These are phyloP conservation scores for Candida frijolesensis DNA, from an alignment of 1,139 yeast species.

Conservation along the genomic window DNA sequence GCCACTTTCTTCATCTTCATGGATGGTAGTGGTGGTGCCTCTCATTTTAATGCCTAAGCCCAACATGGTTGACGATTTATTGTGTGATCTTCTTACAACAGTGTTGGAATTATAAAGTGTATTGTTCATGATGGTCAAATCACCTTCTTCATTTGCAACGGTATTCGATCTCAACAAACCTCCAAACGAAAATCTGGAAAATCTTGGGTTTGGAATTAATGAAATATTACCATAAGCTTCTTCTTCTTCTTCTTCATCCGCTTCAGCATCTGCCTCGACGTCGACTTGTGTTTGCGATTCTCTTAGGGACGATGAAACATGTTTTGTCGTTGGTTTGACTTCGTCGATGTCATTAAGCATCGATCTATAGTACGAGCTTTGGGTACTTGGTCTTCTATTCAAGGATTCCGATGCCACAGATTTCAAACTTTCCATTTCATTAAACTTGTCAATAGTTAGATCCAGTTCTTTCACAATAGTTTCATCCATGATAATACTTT, in stretches of 20 bases:
- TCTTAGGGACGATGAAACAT: neutral
- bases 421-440: constrained; percentile 11
- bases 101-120: constrained; percentile 31
- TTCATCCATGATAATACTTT: constrained; percentile 3
- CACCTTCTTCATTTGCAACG: constrained; percentile 29
- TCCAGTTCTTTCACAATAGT: neutral
- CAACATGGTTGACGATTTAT: constrained; percentile 19
- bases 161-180: constrained; percentile 31
- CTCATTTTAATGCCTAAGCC: constrained; percentile 35
- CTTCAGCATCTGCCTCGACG: neutral
- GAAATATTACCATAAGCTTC: constrained; percentile 6
- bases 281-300: neutral
- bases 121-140: constrained; percentile 29
- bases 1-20: constrained; percentile 15
- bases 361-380: constrained; percentile 22
- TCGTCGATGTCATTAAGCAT: constrained; percentile 29
- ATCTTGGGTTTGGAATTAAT: constrained; percentile 48
- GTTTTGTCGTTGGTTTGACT: constrained; percentile 13
- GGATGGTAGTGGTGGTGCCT: constrained; percentile 10
- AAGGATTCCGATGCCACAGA: constrained; percentile 6
- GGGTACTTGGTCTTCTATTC: constrained; percentile 14
- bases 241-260: constrained; percentile 7
- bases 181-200: constrained; percentile 47
- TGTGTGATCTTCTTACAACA: constrained; percentile 26
- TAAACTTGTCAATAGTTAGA: constrained; percentile 13